These are phyloP conservation scores for Xanthoceras sorbifolium DNA, from an alignment of 345 rosid species.

Conservation along the genomic window DNA sequence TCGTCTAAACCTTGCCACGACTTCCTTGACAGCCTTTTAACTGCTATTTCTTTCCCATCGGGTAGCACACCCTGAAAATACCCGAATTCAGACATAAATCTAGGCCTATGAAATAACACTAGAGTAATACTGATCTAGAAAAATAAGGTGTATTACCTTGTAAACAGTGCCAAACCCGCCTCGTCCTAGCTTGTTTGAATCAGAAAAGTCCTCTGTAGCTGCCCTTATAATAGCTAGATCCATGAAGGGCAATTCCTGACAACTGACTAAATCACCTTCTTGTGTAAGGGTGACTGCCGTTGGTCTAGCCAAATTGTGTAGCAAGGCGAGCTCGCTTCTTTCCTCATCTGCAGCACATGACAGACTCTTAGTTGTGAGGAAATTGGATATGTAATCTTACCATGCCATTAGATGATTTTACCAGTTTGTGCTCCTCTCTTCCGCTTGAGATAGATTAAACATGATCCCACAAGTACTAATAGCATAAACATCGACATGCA, in stretches of 20 bases:
- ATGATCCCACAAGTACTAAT: slow-evolving; percentile 22
- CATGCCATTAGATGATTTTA: neutral
- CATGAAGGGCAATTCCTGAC: slow-evolving; percentile 39
- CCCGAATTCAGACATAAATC: no score
- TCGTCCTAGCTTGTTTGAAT: slow-evolving; percentile 36
- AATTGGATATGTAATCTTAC: neutral
- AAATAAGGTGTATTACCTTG: slow-evolving; percentile 26
- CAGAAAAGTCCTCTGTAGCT: slow-evolving; percentile 40
- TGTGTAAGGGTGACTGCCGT: slow-evolving; percentile 23
- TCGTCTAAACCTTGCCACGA: slow-evolving; percentile 47
- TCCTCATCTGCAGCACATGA: slow-evolving; percentile 21
- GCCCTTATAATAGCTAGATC: slow-evolving; percentile 16
- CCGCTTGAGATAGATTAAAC: neutral
- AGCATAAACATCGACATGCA: slow-evolving; percentile 15
- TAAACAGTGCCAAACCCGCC: slow-evolving; percentile 49
- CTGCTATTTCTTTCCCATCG: slow-evolving; percentile 32
- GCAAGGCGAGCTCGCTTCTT: slow-evolving; percentile 21
- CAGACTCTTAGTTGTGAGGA: neutral
- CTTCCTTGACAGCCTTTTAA: slow-evolving; percentile 38
- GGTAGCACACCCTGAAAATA: slow-evolving; percentile 35
- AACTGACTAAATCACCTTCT: slow-evolving; percentile 26
- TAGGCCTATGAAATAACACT: neutral
- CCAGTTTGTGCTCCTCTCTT: slow-evolving; percentile 24
- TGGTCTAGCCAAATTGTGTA: slow-evolving; percentile 23
- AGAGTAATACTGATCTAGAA: neutral